Conservation (phyloP, 2,329 filamentous ascomycete species). For the Eutypella sp. region DNA sequence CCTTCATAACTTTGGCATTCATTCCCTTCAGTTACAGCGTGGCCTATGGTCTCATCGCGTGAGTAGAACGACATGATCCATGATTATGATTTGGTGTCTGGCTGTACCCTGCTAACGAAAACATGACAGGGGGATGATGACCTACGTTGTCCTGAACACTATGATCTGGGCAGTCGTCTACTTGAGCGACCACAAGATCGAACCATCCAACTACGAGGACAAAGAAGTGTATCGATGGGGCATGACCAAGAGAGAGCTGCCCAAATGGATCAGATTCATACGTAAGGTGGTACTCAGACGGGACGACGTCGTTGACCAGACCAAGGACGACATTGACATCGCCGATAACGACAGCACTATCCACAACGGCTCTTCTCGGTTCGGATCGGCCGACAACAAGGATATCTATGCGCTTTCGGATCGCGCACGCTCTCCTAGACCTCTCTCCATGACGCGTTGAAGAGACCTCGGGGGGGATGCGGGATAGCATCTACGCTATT, state of each 20-base stretch:
- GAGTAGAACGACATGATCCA: constrained; percentile 25
- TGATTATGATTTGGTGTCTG: too few species aligned
- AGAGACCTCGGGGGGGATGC: too few species aligned
- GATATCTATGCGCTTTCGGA: constrained; percentile 10
- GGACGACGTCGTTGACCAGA: constrained; percentile 7
- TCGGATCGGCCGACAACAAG: constrained; percentile 21
- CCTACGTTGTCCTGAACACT: constrained; percentile 50
- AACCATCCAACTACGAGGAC: constrained; percentile 47
- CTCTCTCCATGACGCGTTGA: neutral
- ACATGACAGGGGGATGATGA: constrained; percentile 43
- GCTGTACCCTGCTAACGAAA: constrained; percentile 5
- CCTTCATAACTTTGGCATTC: constrained; percentile 68
- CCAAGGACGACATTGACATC: constrained; percentile 25
- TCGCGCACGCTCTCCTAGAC: constrained; percentile 4
- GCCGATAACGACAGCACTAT: constrained; percentile 27
- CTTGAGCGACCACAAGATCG: constrained; percentile 39
- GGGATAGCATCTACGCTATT: too few species aligned
- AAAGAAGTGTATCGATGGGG: constrained; percentile 53
- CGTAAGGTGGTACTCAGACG: constrained; percentile 14
- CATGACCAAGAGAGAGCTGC: constrained; percentile 49
- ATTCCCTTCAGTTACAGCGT: constrained; percentile 79
- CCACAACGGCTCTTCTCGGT: constrained; percentile 21
- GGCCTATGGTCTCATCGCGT: constrained; percentile 71
- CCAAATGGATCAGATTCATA: constrained; percentile 49
- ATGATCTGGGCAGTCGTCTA: constrained; percentile 45